Base-by-base conservation (phyloP, 1,139 yeast species). In the Debaryomyces nepalensis region DNA sequence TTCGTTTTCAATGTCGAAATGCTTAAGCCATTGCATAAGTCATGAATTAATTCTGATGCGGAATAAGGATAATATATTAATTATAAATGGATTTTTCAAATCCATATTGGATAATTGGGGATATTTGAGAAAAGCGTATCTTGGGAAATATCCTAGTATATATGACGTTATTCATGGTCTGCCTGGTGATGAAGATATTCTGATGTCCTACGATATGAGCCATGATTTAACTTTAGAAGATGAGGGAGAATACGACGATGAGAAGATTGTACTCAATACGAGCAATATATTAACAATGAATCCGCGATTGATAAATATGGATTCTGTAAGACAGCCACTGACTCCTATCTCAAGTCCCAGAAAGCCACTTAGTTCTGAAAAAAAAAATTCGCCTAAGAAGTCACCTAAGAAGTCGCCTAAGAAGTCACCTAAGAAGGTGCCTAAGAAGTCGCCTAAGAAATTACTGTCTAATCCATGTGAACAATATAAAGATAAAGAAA, bases 1-100 rank as follows among this genome's bases (percentile, higher is more conserved):
- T 5, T 51, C 74, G 5, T 59, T 59, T 18, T 63, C 80, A 1
- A 52, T 82, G 27, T 64, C 83, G 26, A 79, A 73, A 53, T 63
- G 79, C 21, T 56, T 81, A 33, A 64, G 79, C 6, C 75, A 79
- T 37, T 71, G 82, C 21, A 51, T 82, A 27, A 76, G 82, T 44
- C 81, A 79, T 45, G 80, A 78, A 53, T 62, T 70, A 35, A 58
- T 76, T 2, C 73, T 68, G 40, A 57, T 77, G 22, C 63, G 68
- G 40, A 75, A 70, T 46, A 71, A 72, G 35, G 77, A 75, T 45
- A 64, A 69, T 42, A 55, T 79, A 14, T 64, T 73, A n/a, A 67
- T 80, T 14, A 76, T 81, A 1, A 71, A 70, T 35, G 62, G 83
- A 40, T 79, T 73, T 45, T 61, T 81, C 32, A 75, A 69, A 45